phyloP scores from a whole-genome alignment of 2,329 filamentous ascomycete species.

The Alternaria postmessia region DNA sequence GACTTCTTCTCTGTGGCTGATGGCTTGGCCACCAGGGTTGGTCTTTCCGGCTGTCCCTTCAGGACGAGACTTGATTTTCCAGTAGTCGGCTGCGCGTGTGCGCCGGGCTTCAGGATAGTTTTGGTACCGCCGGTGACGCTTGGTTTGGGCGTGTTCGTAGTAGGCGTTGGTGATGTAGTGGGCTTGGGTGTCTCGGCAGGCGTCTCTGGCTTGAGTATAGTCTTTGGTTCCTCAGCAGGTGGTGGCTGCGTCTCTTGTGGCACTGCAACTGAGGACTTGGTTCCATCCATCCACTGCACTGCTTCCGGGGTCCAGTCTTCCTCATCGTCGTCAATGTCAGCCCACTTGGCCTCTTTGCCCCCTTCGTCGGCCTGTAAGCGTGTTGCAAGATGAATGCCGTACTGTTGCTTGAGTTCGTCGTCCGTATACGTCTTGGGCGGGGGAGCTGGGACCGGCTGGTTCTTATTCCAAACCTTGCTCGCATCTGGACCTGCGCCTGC shows the following conservation, averaged over 20 bases:
- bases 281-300: constrained; percentile 88
- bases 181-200: constrained; percentile 52
- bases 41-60: constrained; percentile 74
- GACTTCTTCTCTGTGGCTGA: constrained; percentile 79
- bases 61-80: constrained; percentile 65
- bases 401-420: constrained; percentile 83
- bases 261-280: constrained; percentile 77
- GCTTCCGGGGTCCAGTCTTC: constrained; percentile 87
- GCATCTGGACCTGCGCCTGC: constrained; percentile 70
- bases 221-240: constrained; percentile 39
- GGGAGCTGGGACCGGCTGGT: constrained; percentile 75
- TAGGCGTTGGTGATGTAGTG: constrained; percentile 21
- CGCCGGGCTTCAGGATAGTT: constrained; percentile 60
- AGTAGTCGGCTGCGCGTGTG: constrained; percentile 43
- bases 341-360: constrained; percentile 83
- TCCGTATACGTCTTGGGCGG: constrained; percentile 85
- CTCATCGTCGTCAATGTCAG: constrained; percentile 87
- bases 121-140: constrained; percentile 53
- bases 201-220: constrained; percentile 32
- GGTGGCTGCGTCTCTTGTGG: constrained; percentile 51
- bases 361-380: constrained; percentile 77
- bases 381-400: constrained; percentile 84
- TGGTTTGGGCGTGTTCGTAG: constrained; percentile 46
- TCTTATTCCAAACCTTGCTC: constrained; percentile 87
- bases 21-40: constrained; percentile 76